phyloP scores from a whole-genome alignment of 2,329 filamentous ascomycete species.

The Apiospora saccharicola region DNA sequence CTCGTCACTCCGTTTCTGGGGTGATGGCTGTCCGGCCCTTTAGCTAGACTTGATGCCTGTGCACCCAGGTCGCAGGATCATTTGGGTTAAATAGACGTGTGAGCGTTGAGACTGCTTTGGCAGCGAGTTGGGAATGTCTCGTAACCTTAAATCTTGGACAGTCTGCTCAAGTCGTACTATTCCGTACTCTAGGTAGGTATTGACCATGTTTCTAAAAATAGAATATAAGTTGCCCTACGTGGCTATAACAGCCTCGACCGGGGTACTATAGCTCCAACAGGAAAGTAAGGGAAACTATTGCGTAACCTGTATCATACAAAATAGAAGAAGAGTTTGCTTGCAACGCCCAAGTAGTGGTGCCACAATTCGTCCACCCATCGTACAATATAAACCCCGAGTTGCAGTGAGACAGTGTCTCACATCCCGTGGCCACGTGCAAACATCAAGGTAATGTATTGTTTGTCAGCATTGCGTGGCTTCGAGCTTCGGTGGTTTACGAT shows the following conservation, averaged over 20 bases:
- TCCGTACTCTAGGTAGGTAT: no score
- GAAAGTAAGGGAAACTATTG: not conserved
- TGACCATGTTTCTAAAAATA: not conserved
- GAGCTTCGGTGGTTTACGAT: no score
- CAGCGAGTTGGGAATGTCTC: not conserved
- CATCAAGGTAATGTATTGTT: not conserved
- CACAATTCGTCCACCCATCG: not conserved
- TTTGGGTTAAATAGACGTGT: not conserved
- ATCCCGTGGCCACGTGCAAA: not conserved
- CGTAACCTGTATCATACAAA: no score
- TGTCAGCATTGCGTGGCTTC: not conserved
- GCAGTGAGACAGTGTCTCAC: not conserved
- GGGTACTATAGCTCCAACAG: not conserved
- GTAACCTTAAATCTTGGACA: not conserved
- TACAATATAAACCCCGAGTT: not conserved
- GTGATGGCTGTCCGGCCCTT: not conserved
- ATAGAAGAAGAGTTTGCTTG: not conserved
- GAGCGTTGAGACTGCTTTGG: not conserved
- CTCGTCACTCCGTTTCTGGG: not conserved
- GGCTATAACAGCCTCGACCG: no score
- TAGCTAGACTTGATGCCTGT: not conserved
- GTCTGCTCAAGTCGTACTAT: no score
- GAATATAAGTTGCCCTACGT: no score
- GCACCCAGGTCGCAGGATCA: not conserved
- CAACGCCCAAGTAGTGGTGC: not conserved